Evolutionary conservation across 1,284 basidiomycete genomes (phyloP), one percentile per base, ranked within the genome.

Genomic region (Cutaneotrichosporon daszewskae): DNA sequence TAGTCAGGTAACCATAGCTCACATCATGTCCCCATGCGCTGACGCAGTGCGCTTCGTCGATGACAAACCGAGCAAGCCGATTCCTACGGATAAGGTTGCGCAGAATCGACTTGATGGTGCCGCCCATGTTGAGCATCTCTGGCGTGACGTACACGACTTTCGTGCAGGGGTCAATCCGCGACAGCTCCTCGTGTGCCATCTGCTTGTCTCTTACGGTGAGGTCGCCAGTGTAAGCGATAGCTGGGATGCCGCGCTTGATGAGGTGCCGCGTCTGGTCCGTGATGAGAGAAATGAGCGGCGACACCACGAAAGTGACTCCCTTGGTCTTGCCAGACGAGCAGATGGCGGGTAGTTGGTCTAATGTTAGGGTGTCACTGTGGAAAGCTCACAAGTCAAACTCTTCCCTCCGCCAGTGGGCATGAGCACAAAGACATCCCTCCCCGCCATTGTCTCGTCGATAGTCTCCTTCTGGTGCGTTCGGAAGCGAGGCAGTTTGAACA

Each of bases 341-440:
- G 17, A 95, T 76, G 2, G 91, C 92, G 0, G 94, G 94, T 0
- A 97, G 78, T 67, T 84, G 81, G 57, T 81, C 68, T 70, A 45
- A 37, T 2, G 34, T 43, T 31, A 43, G 38, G 14, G 1, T 14
- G 10, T 9, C 4, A 17, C 18, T 31, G 8, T n/a, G 13, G 17
- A 1, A 8, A 54, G 64, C 75, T 74, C 53, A 64, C 72, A 91
- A 54, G 85, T 89, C 32, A 91, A 72, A 58, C 82, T 85, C 72
- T 97, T 97, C 1, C 92, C 94, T 6, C 92, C 94, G 22, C 94
- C 94, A 0, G 94, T 98, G 0, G 95, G 94, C 82, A 97, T 94
- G 27, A 47, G 46, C 25, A 41, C 20, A 16, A 7, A 12, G 14
- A 24, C 32, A 3, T 98, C 92, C 37, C 76, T 78, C 3, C 85